Base-by-base conservation (phyloP, 2,329 filamentous ascomycete genomes). In the Sphaerulina vaccinii region DNA sequence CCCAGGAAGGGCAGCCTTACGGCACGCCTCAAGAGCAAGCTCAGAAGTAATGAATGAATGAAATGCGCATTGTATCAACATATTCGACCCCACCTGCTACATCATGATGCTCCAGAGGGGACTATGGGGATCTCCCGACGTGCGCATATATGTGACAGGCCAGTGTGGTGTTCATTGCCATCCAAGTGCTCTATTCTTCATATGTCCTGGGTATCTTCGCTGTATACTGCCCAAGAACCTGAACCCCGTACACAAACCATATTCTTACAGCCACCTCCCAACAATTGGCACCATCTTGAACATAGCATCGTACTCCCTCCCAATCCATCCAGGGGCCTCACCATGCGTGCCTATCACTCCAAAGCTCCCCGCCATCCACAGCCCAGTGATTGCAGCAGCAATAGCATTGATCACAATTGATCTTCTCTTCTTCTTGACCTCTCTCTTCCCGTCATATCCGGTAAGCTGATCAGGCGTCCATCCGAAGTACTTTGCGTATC, bases 361-460 rank as follows among this genome's bases (percentile, higher is more conserved):
- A 27, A 96, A 69, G 0, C 88, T 86, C 3, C 91, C 91, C 0
- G 85, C 84, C 45, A 91, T 82, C 91, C 91, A 96, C n/a, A 90
- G 49, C 0, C 73, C 79, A 6, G 83, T 78, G 2, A 86, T 68
- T 0, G 77, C 70, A 0, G 78, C 75, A 1, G 81, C 80, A 47
- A 84, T 68, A 0, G 78, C 84, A 65, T 95, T 90, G 49, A 96
- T 77, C 1, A 76, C 70, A 73, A 88, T 83, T 83, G 87, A 87
- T 62, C 81, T 81, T 65, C 83, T 79, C 66, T 84, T 83, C 66
- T 80, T 79, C 52, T 75, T 73, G 56, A 78, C 69, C 43, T 78
- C 74, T 29, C 76, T 77, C 62, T 73, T 70, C 67, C 62, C 71
- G 67, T 73, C 74, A 66, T 76, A 67, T 62, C 71, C 67, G 62